Conservation (phyloP, 2,329 filamentous ascomycete genomes). For the Penicillium brevicompactum region DNA sequence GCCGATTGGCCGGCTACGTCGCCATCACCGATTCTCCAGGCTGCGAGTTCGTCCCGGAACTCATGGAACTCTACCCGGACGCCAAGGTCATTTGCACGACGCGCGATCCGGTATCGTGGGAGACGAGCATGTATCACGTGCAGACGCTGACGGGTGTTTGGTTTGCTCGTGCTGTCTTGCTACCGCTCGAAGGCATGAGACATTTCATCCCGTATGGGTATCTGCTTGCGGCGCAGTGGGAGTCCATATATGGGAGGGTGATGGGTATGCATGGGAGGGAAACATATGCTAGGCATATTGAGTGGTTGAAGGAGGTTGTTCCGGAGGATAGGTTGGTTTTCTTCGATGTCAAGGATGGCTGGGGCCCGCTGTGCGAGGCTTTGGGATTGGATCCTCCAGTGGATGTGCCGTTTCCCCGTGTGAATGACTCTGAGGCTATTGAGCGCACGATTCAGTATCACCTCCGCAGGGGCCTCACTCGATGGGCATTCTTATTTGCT, state of each 20-base stretch:
- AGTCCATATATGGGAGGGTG: slow-evolving; percentile 17
- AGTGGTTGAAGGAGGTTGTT: slow-evolving; percentile 28
- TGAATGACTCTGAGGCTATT: slow-evolving; percentile 36
- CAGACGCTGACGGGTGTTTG: slow-evolving; percentile 16
- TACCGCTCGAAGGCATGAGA: slow-evolving; percentile 29
- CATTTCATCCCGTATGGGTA: slow-evolving; percentile 24
- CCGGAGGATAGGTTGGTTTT: slow-evolving; percentile 38
- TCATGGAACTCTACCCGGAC: slow-evolving; percentile 53
- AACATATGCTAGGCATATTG: slow-evolving; percentile 25
- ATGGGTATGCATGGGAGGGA: slow-evolving; percentile 8
- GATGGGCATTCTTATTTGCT: slow-evolving; percentile 30
- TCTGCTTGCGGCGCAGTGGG: slow-evolving; percentile 23
- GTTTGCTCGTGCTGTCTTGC: slow-evolving; percentile 22
- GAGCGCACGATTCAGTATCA: slow-evolving; percentile 20
- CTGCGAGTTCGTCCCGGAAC: slow-evolving; percentile 46
- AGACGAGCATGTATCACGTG: slow-evolving; percentile 24
- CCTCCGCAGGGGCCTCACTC: slow-evolving; percentile 29
- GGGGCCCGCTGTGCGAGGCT: slow-evolving; percentile 50
- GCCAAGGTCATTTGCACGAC: slow-evolving; percentile 50
- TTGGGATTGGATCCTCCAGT: slow-evolving; percentile 41
- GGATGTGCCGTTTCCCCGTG: slow-evolving; percentile 39
- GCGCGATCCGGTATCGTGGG: slow-evolving; percentile 26
- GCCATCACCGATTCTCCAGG: slow-evolving; percentile 51
- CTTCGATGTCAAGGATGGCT: slow-evolving; percentile 46
- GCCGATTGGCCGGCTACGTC: slow-evolving; percentile 44